Conservation (phyloP, 2,329 filamentous ascomycete species). For the Ilyonectria mors-panacis region DNA sequence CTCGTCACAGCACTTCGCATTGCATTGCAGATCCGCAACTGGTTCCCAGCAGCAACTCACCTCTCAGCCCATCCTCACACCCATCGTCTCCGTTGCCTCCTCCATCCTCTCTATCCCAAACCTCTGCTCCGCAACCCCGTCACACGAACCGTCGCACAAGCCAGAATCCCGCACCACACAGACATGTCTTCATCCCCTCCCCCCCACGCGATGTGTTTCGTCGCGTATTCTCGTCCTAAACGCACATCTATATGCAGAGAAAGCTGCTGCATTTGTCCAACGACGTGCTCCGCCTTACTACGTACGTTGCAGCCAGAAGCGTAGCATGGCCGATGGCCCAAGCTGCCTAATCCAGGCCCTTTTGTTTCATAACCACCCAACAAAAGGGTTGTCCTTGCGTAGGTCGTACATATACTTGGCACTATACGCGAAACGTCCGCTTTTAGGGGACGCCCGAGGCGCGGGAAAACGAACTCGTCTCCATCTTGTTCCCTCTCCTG, state of each 20-base stretch:
- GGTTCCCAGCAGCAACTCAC: background rate
- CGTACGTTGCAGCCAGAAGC: background rate
- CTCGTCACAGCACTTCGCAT: background rate
- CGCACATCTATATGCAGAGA: background rate
- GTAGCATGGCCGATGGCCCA: background rate
- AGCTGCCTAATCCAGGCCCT: background rate
- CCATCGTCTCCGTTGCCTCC: background rate
- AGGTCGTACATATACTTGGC: background rate
- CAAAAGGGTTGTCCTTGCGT: background rate
- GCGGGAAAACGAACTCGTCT: background rate
- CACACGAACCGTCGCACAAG: constrained; percentile 13
- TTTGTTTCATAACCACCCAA: background rate
- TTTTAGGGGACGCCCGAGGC: background rate
- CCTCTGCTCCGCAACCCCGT: background rate
- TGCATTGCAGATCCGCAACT: background rate
- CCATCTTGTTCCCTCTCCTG: background rate
- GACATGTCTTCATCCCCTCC: constrained; percentile 1
- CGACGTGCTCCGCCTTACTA: background rate
- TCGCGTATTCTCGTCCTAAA: background rate
- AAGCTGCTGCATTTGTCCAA: background rate
- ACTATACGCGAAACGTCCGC: background rate
- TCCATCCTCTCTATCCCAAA: background rate
- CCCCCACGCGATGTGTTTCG: background rate
- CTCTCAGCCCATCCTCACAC: background rate
- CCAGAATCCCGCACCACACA: constrained; percentile 5